A percentile compares a stretch with the other conserved stretches of the same genome.
Evolutionary conservation across 345 rosid species (phyloP).

Genomic region (Erodium maritimum): DNA sequence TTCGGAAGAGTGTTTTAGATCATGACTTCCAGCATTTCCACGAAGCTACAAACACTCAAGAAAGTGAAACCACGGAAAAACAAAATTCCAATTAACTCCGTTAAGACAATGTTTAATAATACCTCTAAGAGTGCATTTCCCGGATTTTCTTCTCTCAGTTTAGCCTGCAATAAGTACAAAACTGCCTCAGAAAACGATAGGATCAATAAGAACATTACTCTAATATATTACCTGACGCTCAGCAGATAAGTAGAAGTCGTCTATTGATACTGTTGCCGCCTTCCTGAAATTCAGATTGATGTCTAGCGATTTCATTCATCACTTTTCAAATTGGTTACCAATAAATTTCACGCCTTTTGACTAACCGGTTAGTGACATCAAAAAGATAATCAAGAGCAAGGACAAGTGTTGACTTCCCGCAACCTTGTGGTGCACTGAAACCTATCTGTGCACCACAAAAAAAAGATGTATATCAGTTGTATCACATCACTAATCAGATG

Average conservation of each 20-base stretch:
- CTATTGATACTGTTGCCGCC: slow-evolving; percentile 74
- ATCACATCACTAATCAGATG: too few relatives aligned
- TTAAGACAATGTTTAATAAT: too few relatives aligned
- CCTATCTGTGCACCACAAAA: slow-evolving; percentile 57
- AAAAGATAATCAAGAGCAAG: slow-evolving; percentile 90
- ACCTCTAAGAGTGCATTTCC: slow-evolving; percentile 74
- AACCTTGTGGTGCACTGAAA: slow-evolving; percentile 95
- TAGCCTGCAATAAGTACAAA: slow-evolving; percentile 29
- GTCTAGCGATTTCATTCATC: slow-evolving; percentile 4
- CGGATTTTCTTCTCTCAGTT: slow-evolving; percentile 46
- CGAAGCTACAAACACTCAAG: slow-evolving; percentile 34
- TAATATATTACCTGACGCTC: slow-evolving; percentile 55
- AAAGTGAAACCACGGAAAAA: not conserved
- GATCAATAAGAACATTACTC: slow-evolving; percentile 1
- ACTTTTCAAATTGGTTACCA: not conserved
- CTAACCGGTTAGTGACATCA: slow-evolving; percentile 58
- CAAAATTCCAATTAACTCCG: not conserved
- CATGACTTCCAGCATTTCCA: slow-evolving; percentile 88
- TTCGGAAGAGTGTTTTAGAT: slow-evolving; percentile 55
- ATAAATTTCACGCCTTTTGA: not conserved
- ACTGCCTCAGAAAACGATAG: slow-evolving; percentile 13
- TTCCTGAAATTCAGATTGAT: slow-evolving; percentile 37
- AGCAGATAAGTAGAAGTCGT: slow-evolving; percentile 87
- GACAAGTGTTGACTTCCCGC: slow-evolving; percentile 97
- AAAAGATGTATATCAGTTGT: not conserved